Evolutionary conservation across 768 basidiomycete species (phyloP), one percentile per base, ranked within the genome.

Genomic region (Cystobasidium onofrii): DNA sequence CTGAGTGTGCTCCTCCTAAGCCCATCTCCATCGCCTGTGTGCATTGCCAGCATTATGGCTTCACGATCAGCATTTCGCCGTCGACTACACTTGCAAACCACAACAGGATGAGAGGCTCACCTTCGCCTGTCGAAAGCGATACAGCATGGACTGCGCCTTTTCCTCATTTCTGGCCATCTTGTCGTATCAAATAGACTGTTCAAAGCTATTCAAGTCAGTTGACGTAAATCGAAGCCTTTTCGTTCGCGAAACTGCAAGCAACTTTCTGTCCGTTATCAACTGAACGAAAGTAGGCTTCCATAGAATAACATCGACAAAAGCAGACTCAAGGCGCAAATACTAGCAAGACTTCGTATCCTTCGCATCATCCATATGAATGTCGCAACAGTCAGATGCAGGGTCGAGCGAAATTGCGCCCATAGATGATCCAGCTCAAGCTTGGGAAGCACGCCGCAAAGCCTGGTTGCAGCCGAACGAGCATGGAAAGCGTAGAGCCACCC

Each of bases 61-160:
- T 12, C 27, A 34, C 25, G 33, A 60, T 60, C 57, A 60, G 57
- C 25, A 50, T 50, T 50, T 50, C 46, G 46, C 46, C 46, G n/a
- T n/a, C n/a, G n/a, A n/a, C n/a, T n/a, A n/a, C n/a, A n/a, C n/a
- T n/a, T n/a, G n/a, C n/a, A n/a, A n/a, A n/a, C n/a, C n/a, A n/a
- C n/a, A n/a, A n/a, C n/a, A n/a, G n/a, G n/a, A n/a, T n/a, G n/a
- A n/a, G n/a, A n/a, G n/a, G 25, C 57, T 60, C 33, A 60, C 57
- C 80, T 99, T 95, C 55, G 91, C 90, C 83, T 98, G 93, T 69
- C 95, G 89, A 83, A 99, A 97, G 73, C 92, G 90, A 80, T 92
- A 91, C 34, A 92, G 85, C 90, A 91, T 92, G 20, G 90, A 91
- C 82, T 95, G 93, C 0, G 93, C 91, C 81, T 97, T 99, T 82